Percentiles rank a stretch among this genome's conserved stretches.
These are phyloP conservation scores for Actinidia polygama DNA, from an alignment of 179 eudicot species.

Conservation along the genomic window DNA sequence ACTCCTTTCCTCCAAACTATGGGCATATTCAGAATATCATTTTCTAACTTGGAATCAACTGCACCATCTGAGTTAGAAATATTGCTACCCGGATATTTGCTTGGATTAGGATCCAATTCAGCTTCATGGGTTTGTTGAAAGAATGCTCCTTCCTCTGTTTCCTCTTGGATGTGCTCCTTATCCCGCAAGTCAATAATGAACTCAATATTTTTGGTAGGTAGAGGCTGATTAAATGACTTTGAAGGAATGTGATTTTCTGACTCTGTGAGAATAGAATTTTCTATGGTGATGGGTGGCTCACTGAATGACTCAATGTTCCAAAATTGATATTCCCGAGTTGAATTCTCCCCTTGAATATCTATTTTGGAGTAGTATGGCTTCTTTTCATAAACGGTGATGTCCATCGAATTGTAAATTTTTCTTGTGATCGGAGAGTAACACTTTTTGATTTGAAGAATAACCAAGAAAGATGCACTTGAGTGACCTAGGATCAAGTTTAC, in stretches of 20 bases:
- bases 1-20: neutral
- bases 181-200: neutral
- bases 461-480: neutral
- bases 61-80: neutral
- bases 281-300: neutral
- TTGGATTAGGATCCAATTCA: neutral
- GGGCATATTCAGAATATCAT: neutral
- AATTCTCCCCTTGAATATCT: neutral
- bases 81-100: neutral
- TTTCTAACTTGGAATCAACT: neutral
- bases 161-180: neutral
- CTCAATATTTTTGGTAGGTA: neutral
- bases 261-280: neutral
- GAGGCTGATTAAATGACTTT: neutral
- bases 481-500: neutral
- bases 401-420: constrained; percentile 4
- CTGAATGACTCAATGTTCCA: neutral
- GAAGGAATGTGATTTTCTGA: neutral
- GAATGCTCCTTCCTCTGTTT: neutral
- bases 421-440: neutral
- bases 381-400: neutral
- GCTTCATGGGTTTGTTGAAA: neutral
- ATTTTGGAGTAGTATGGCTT: neutral
- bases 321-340: neutral
- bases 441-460: neutral